phyloP scores from a whole-genome alignment of 2,329 filamentous ascomycete species.

The Pseudophaeomoniella oleicola region DNA sequence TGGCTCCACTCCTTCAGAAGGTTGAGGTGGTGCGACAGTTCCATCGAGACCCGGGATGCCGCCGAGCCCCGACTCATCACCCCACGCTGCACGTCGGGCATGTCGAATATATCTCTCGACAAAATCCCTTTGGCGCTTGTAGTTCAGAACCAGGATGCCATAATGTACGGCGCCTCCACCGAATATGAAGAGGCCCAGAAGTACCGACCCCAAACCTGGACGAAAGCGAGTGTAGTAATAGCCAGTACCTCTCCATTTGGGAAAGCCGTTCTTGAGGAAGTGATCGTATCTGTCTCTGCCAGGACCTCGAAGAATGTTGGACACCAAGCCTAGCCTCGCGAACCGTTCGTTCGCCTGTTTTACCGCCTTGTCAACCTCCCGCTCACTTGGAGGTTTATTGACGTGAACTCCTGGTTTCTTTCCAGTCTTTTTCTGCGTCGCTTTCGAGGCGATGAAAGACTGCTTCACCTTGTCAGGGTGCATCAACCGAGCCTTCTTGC shows the following conservation, averaged over 20 bases:
- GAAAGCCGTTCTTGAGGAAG: conserved; percentile 86
- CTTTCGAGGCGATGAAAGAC: conserved; percentile 57
- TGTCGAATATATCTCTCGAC: conserved; percentile 84
- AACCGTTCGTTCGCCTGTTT: conserved; percentile 75
- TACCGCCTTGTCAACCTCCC: conserved; percentile 62
- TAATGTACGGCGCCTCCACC: conserved; percentile 82
- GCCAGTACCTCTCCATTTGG: conserved; percentile 88
- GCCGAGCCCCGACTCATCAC: conserved; percentile 54
- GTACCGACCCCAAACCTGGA: conserved; percentile 73
- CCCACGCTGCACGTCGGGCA: conserved; percentile 79
- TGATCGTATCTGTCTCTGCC: conserved; percentile 83
- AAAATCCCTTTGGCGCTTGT: conserved; percentile 82
- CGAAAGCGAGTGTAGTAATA: conserved; percentile 96
- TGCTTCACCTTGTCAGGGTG: conserved; percentile 96
- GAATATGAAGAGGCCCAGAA: conserved; percentile 67
- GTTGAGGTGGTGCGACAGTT: conserved; percentile 22
- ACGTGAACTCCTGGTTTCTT: conserved; percentile 50
- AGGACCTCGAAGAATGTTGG: conserved; percentile 69
- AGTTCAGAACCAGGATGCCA: conserved; percentile 67
- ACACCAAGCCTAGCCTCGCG: conserved; percentile 69
- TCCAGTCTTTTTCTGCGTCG: conserved; percentile 34
- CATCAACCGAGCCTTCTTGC: conserved; percentile 65
- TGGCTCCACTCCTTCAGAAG: conserved; percentile 31
- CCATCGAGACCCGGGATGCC: conserved; percentile 53
- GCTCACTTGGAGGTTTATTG: conserved; percentile 54